A percentile compares a stretch with the other conserved stretches of the same genome.
Conservation (phyloP, 495 filamentous ascomycete species). For the Lasiosphaeria ovina region DNA sequence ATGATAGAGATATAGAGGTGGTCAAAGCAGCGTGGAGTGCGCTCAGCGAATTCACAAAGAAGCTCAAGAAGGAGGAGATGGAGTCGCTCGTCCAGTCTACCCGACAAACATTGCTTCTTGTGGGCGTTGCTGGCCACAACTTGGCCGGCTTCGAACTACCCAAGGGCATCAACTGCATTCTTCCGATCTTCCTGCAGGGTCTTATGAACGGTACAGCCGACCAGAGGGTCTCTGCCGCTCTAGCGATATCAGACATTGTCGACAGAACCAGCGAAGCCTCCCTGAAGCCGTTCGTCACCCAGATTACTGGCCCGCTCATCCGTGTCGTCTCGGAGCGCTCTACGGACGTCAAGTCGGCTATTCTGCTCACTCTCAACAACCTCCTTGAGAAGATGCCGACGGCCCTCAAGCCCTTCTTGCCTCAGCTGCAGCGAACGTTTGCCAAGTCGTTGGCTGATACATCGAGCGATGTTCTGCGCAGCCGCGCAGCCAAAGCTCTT, state of each 20-base stretch:
- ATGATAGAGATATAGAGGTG: constrained; percentile 77
- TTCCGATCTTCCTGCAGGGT: constrained; percentile 97
- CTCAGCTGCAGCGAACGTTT: constrained; percentile 94
- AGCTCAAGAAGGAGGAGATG: constrained; percentile 96
- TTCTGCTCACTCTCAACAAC: constrained; percentile 90
- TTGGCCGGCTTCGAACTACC: constrained; percentile 88
- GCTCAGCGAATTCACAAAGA: constrained; percentile 80
- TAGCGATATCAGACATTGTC: constrained; percentile 93
- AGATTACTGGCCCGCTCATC: constrained; percentile 96
- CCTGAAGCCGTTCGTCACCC: constrained; percentile 89
- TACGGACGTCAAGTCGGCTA: constrained; percentile 91
- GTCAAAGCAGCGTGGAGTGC: constrained; percentile 93
- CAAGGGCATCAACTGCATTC: constrained; percentile 94
- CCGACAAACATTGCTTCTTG: constrained; percentile 76
- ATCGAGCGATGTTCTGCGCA: constrained; percentile 82
- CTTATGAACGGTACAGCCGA: constrained; percentile 93
- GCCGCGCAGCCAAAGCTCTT: constrained; percentile 89
- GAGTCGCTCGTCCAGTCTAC: constrained; percentile 87
- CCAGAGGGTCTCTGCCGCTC: constrained; percentile 84
- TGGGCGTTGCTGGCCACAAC: constrained; percentile 81
- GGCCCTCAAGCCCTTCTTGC: constrained; percentile 93
- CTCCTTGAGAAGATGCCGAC: constrained; percentile 94
- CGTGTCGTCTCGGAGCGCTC: constrained; percentile 95
- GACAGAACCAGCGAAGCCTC: constrained; percentile 82
- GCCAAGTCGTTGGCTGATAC: constrained; percentile 92